A percentile compares a stretch with the other conserved stretches of the same genome.
These are phyloP conservation scores for Cladophialophora carrionii DNA, from an alignment of 2,329 filamentous ascomycete genomes.

Conservation along the genomic window DNA sequence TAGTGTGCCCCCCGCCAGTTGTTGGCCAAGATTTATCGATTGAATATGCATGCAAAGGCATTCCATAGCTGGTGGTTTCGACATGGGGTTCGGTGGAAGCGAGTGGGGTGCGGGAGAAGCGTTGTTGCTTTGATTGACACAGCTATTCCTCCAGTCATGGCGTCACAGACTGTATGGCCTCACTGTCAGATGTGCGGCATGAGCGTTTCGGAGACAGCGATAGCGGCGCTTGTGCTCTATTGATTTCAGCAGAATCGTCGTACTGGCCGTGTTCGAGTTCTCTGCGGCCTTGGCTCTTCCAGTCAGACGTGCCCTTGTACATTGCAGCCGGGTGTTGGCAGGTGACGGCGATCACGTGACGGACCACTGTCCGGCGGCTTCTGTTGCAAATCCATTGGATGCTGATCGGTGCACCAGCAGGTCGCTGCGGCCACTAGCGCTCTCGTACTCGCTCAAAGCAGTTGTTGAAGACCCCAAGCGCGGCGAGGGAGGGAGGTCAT, in stretches of 20 bases:
- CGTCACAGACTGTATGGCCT: not conserved
- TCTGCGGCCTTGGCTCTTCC: not conserved
- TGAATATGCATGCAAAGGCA: constrained; percentile 6
- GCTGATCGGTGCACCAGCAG: not conserved
- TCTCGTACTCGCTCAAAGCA: constrained; percentile 1
- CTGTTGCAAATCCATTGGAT: constrained; percentile 11
- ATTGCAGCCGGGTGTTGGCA: not conserved
- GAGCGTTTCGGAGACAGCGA: not conserved
- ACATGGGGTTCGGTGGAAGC: constrained; percentile 3
- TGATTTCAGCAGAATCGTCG: not conserved
- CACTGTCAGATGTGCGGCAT: not conserved
- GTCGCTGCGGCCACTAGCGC: constrained; percentile 6
- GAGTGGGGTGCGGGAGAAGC: not conserved
- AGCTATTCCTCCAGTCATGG: not conserved
- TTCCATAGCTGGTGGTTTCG: constrained; percentile 1
- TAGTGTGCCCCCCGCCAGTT: not conserved
- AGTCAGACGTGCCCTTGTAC: not conserved
- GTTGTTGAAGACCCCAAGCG: constrained; percentile 6
- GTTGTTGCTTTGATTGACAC: not conserved
- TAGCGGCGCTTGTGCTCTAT: not conserved
- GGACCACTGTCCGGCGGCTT: constrained; percentile 10
- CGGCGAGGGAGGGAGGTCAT: constrained; percentile 5
- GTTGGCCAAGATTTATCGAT: constrained; percentile 6
- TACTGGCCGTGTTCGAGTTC: not conserved
- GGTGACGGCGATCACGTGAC: constrained; percentile 9